A percentile compares a stretch with the other conserved stretches of the same genome.
These are phyloP conservation scores for Coemansia biformis DNA, from an alignment of 192 early-diverging fungal genomes.

Conservation along the genomic window DNA sequence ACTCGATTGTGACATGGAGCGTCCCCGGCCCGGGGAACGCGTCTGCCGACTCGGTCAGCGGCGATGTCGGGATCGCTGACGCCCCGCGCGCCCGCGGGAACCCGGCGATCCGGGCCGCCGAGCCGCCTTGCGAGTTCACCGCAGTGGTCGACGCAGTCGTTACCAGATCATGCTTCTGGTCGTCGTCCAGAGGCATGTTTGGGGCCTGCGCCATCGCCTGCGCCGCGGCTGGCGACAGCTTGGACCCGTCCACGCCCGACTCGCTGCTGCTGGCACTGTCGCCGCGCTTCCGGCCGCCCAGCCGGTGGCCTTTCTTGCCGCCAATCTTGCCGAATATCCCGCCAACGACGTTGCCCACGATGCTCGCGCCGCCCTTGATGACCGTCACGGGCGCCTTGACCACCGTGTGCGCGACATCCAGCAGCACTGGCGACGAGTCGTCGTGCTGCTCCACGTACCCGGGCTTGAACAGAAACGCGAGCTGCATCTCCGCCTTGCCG, in stretches of 20 bases:
- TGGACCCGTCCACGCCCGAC: slow-evolving; percentile 4
- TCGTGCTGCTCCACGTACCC: slow-evolving; percentile 53
- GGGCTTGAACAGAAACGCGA: slow-evolving; percentile 60
- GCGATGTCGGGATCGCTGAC: slow-evolving; percentile 16
- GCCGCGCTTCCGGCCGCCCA: slow-evolving; percentile 11
- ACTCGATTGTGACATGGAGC: slow-evolving; percentile 25
- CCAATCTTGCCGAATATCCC: slow-evolving; percentile 38
- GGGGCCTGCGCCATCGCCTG: slow-evolving; percentile 26
- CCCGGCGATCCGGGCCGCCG: not conserved
- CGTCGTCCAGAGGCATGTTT: slow-evolving; percentile 37
- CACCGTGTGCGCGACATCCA: slow-evolving; percentile 53
- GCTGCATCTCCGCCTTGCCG: slow-evolving; percentile 46
- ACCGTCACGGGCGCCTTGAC: slow-evolving; percentile 57
- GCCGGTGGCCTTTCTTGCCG: slow-evolving; percentile 31
- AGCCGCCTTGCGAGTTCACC: not conserved
- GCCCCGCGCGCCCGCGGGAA: slow-evolving; percentile 4
- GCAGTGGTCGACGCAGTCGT: too few relatives aligned
- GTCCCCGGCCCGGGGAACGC: slow-evolving; percentile 28
- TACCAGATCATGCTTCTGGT: not conserved
- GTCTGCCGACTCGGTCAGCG: slow-evolving; percentile 25
- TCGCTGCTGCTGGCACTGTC: slow-evolving; percentile 10
- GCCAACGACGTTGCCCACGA: slow-evolving; percentile 48
- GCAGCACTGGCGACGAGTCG: slow-evolving; percentile 49
- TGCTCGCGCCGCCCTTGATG: slow-evolving; percentile 52
- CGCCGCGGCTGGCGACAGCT: slow-evolving; percentile 22